A percentile compares a stretch with the other conserved stretches of the same genome.
phyloP scores from a whole-genome alignment of 306 rosid genomes.

The Alnus glutinosa region DNA sequence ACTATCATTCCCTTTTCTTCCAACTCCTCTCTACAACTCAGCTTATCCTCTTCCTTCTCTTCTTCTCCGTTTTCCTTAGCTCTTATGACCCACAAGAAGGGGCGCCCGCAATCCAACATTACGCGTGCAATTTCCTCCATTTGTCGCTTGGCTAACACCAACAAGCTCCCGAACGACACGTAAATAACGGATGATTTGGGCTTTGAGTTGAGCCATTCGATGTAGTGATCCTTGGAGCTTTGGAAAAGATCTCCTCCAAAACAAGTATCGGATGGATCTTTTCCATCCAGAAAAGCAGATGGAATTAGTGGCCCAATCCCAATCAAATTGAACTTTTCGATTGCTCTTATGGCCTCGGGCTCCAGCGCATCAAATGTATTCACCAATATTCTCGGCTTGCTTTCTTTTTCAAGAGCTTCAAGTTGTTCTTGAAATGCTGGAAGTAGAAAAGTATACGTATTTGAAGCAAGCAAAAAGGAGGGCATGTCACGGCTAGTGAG shows the following conservation, averaged over 20 bases:
- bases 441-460: neutral
- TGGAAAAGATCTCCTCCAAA: constrained; percentile 43
- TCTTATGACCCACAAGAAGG: constrained; percentile 64
- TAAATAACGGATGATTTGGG: constrained; percentile 49
- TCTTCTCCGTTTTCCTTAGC: neutral
- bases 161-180: constrained; percentile 60
- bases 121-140: constrained; percentile 60
- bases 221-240: constrained; percentile 10
- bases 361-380: constrained; percentile 43
- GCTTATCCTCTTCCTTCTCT: neutral
- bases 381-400: constrained; percentile 23
- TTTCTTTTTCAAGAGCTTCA: constrained; percentile 3
- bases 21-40: constrained; percentile 29
- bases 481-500: constrained; percentile 35
- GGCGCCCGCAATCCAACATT: constrained; percentile 39
- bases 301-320: constrained; percentile 66
- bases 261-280: constrained; percentile 33
- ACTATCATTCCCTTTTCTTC: constrained; percentile 49
- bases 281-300: constrained; percentile 40
- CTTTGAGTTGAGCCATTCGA: constrained; percentile 56
- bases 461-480: constrained; percentile 29
- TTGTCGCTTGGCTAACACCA: constrained; percentile 34
- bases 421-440: constrained; percentile 11
- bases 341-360: constrained; percentile 29
- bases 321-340: constrained; percentile 9